These are phyloP conservation scores for Zostera marina DNA, from an alignment of 116 monocot genomes.

Conservation along the genomic window DNA sequence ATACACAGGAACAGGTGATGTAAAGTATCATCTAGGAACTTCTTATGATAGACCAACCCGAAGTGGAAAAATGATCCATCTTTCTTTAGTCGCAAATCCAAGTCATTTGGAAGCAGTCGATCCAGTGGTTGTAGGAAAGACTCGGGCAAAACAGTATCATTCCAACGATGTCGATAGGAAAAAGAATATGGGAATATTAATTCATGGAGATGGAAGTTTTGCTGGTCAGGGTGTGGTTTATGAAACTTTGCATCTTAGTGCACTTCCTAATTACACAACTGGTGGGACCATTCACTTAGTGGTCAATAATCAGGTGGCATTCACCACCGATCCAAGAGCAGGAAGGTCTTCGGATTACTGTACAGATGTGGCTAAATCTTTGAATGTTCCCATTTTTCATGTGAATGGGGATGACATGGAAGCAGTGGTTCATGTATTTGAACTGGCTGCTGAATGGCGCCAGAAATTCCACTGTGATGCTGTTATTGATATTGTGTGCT, in stretches of 20 bases:
- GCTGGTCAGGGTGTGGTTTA: slow-evolving; percentile 87
- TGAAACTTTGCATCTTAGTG: slow-evolving; percentile 82
- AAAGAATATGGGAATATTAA: slow-evolving; percentile 58
- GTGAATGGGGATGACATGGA: slow-evolving; percentile 91
- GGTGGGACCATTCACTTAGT: slow-evolving; percentile 85
- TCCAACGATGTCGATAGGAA: slow-evolving; percentile 55
- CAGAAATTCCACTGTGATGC: slow-evolving; percentile 77
- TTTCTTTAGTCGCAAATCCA: slow-evolving; percentile 37
- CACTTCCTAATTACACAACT: slow-evolving; percentile 66
- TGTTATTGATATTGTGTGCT: slow-evolving; percentile 73
- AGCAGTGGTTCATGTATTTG: slow-evolving; percentile 74
- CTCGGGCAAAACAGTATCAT: slow-evolving; percentile 65
- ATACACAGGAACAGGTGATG: slow-evolving; percentile 26
- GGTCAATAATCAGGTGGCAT: slow-evolving; percentile 83
- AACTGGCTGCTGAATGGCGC: slow-evolving; percentile 84
- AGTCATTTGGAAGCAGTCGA: slow-evolving; percentile 85
- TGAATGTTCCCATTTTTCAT: slow-evolving; percentile 73
- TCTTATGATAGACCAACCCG: slow-evolving; percentile 25
- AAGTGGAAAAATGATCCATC: slow-evolving; percentile 23
- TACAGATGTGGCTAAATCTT: slow-evolving; percentile 80
- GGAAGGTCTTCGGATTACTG: slow-evolving; percentile 78
- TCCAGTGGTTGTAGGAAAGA: slow-evolving; percentile 74
- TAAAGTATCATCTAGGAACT: slow-evolving; percentile 24
- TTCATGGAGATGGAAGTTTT: slow-evolving; percentile 91
- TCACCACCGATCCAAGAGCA: slow-evolving; percentile 63